Evolutionary conservation across 2,329 filamentous ascomycete species (phyloP).

Genomic region (Aspergillus flavus): DNA sequence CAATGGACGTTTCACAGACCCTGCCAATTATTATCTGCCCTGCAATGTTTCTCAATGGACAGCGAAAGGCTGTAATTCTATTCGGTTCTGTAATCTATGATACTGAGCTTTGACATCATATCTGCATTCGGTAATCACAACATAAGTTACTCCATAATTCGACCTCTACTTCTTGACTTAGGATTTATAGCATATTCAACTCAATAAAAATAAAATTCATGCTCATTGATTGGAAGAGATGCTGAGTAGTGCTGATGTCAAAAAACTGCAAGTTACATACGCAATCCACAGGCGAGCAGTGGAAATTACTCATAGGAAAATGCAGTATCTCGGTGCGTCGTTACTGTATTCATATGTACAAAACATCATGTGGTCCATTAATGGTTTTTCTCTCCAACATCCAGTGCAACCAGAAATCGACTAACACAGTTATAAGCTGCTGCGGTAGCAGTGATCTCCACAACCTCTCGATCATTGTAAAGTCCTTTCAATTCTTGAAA

Average conservation of each 20-base stretch:
- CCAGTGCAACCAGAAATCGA: constrained; percentile 77
- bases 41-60: not conserved
- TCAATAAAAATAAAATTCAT: not conserved
- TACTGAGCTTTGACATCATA: not conserved
- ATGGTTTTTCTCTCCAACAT: constrained; percentile 56
- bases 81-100: not conserved
- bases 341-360: constrained; percentile 1
- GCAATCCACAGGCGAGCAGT: not conserved
- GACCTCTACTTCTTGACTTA: not conserved
- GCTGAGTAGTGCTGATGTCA: not conserved
- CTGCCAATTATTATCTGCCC: not conserved
- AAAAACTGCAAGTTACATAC: not conserved
- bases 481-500: constrained; percentile 64
- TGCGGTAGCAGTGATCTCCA: constrained; percentile 79
- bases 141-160: not conserved
- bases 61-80: not conserved
- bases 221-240: not conserved
- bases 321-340: not conserved
- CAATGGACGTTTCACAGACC: not conserved
- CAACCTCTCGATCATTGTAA: constrained; percentile 72
- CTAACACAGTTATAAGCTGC: constrained; percentile 85
- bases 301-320: not conserved
- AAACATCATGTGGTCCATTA: constrained; percentile 7
- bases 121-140: not conserved
- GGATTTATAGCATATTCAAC: not conserved